Percentiles rank a stretch among this genome's conserved stretches.
phyloP scores from a whole-genome alignment of 192 early-diverging fungal genomes.

The Rhizophlyctis rosea region DNA sequence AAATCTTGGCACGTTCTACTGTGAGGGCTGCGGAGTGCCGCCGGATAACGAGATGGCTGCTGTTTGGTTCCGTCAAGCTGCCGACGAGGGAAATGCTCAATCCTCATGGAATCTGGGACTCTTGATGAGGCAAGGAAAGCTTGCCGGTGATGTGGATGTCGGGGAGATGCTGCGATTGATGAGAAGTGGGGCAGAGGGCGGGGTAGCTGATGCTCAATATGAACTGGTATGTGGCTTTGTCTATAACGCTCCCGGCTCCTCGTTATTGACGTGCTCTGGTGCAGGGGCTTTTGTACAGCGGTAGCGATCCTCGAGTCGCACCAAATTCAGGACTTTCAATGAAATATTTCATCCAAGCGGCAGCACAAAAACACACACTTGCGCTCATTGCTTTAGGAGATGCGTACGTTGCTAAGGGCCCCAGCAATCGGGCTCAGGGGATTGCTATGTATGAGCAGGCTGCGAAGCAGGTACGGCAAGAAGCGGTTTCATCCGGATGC shows the following conservation, averaged over 20 bases:
- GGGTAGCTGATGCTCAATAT: not conserved
- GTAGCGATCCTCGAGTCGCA: not conserved
- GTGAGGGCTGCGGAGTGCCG: not conserved
- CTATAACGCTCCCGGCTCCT: not conserved
- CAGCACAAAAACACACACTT: not conserved
- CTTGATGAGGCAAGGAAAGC: slow-evolving; percentile 5
- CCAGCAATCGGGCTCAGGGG: not conserved
- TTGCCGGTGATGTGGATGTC: slow-evolving; percentile 1
- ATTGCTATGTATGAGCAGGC: not conserved
- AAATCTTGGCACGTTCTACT: not conserved
- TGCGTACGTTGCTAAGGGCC: not conserved
- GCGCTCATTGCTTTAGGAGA: not conserved
- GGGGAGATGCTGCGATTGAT: not conserved
- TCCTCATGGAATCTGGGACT: not conserved
- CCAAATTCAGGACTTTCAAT: not conserved
- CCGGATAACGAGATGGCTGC: not conserved
- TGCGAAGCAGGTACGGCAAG: not conserved
- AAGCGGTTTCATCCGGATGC: not conserved
- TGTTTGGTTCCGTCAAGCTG: not conserved
- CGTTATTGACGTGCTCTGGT: not conserved
- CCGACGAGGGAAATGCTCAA: not conserved
- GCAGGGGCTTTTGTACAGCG: not conserved
- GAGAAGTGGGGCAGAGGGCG: slow-evolving; percentile 2
- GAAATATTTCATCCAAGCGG: not conserved
- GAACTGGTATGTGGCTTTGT: not conserved